Base-by-base conservation (phyloP, 1,139 yeast genomes). In the Arxiozyma telluris region DNA sequence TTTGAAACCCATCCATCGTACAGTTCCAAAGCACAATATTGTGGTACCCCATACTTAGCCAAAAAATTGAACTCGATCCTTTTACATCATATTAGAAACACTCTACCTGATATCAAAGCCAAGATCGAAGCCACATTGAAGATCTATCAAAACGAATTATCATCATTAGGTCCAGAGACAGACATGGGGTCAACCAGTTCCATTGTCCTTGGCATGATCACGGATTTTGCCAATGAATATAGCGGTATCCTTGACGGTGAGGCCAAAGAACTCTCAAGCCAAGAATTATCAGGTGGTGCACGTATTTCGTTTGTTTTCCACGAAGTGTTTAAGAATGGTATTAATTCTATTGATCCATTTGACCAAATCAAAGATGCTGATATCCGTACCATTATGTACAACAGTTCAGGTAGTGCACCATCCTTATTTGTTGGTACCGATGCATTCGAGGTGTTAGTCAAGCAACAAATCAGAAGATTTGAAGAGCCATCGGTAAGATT, bases 381-480 rank as follows among this genome's bases (percentile, higher is more conserved):
- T 69, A 94, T 94, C 63, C 83, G 98, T 72, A 93, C 98, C n/a
- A 91, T 93, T 52, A 85, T 86, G 91, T 89, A 91, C 75, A 93
- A 93, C 71, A 88, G 97, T 48, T 87, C 96, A 17, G 98, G 98
- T 67, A 86, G 97, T 20, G 89, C 97, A 0, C 98, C 98, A n/a
- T 87, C 96, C 5, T 77, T 93, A 64, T 93, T 93, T 73, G 98
- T 93, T 56, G 98, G 98, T 49, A 93, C 98, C 8, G 93, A 89
- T 65, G 98, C 98, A 0, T 93, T 93, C 68, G 98, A 93, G 72
- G 96, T 91, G 22, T 81, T 93, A 64, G 98, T 93, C 49, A 90
- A 88, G 71, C 96, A 93, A 71, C 98, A 93, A 72, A 91, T 93
- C 61, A 83, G 78, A 64, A 82, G 98, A 71, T 89, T 93, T 76